Base-by-base conservation (phyloP, 148 eudicot species). In the Vaccinium darrowii region DNA sequence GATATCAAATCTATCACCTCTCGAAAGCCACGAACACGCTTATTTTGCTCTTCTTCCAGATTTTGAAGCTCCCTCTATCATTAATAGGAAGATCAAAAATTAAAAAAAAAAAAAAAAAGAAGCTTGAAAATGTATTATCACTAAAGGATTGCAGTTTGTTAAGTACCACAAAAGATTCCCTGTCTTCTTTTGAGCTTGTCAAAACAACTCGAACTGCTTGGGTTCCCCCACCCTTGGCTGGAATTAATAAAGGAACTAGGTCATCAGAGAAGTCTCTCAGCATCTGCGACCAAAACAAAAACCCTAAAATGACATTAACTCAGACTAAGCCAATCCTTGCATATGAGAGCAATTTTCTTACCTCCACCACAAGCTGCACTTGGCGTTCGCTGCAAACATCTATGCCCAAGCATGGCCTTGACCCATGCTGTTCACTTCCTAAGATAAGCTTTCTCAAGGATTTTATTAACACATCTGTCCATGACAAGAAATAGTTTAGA, bases 371-470 rank as follows among this genome's bases (percentile, higher is more conserved):
- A 85, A 97, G 98, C 86, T 91, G 96, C 85, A 91, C 98, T 92
- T 97, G 99, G 80, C 94, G 93, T 82, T 97, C 99, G 87, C 96
- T 97, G 88, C 98, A 95, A 56, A 97, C 94, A 86, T 94, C 95
- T 85, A 97, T 88, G 60, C 86, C 93, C 86, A 94, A 86, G 90
- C 91, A 89, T 76, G 98, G 95, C 86, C 99, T 93, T 33, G 98
- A 93, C 77, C 96, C 96, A 88, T 92, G 92, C 52, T 84, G 79
- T 79, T 91, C 95, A 86, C 92, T 86, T 82, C 92, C 94, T 53
- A 89, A 79, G 75, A 95, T 85, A 86, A 97, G 86, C 77, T 91
- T 95, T 65, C 95, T 92, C 88, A 97, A 92, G 81, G 95, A 91
- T 83, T 82, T 89, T 78, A 95, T 65, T 83, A 97, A 86, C 15